These are phyloP conservation scores for Physcia stellaris DNA, from an alignment of 495 filamentous ascomycete genomes.

Conservation along the genomic window DNA sequence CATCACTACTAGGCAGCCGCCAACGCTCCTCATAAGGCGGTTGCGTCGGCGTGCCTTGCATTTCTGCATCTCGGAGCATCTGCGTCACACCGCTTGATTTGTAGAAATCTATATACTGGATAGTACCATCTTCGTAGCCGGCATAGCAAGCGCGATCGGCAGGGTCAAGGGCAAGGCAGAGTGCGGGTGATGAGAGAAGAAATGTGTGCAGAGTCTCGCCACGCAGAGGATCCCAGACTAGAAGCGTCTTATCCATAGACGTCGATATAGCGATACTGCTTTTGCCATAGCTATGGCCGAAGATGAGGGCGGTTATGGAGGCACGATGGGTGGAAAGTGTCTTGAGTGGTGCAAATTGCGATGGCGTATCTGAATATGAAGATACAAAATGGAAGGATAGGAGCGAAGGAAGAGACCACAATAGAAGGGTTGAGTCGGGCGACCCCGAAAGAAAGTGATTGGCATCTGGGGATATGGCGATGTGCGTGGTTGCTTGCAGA, in stretches of 20 bases:
- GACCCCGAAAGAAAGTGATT: slow-evolving; percentile 80
- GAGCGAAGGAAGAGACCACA: slow-evolving; percentile 71
- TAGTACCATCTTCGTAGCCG: slow-evolving; percentile 68
- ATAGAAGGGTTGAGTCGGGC: slow-evolving; percentile 72
- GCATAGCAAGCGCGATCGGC: slow-evolving; percentile 70
- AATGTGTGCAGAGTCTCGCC: slow-evolving; percentile 65
- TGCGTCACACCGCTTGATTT: slow-evolving; percentile 34
- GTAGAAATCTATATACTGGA: slow-evolving; percentile 72
- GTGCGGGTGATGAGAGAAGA: slow-evolving; percentile 56
- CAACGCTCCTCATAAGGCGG: slow-evolving; percentile 43
- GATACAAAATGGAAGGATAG: slow-evolving; percentile 43
- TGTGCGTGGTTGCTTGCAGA: slow-evolving; percentile 67
- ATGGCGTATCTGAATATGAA: slow-evolving; percentile 9
- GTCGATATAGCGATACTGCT: slow-evolving; percentile 66
- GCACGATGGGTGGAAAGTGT: slow-evolving; percentile 68
- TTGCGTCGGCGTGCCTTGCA: slow-evolving; percentile 45
- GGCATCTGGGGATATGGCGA: slow-evolving; percentile 56
- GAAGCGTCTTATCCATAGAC: slow-evolving; percentile 66
- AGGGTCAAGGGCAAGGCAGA: slow-evolving; percentile 66
- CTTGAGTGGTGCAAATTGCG: slow-evolving; percentile 40
- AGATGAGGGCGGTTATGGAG: slow-evolving; percentile 55
- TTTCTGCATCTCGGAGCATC: slow-evolving; percentile 38
- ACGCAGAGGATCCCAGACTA: slow-evolving; percentile 80
- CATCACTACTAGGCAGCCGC: slow-evolving; percentile 37
- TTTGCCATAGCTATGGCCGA: slow-evolving; percentile 52